Conservation (phyloP, 1,139 yeast species). For the Protomyces gravidus region DNA sequence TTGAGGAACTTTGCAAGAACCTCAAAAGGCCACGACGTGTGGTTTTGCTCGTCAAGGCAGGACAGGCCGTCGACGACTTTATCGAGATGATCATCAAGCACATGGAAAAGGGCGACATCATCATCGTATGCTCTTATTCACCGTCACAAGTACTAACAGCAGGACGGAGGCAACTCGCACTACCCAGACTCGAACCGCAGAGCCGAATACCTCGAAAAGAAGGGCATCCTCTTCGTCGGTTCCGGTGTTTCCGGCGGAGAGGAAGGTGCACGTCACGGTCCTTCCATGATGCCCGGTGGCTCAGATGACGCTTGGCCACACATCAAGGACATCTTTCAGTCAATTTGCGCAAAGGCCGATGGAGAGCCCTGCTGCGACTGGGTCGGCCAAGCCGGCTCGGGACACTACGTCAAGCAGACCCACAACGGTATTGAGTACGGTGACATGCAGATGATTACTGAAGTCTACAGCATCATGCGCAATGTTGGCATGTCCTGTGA, state of each 20-base stretch:
- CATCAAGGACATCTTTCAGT: constrained; percentile 93
- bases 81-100: constrained; percentile 82
- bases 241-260: constrained; percentile 99
- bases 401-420: constrained; percentile 99
- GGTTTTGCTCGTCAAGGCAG: constrained; percentile 92
- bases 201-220: constrained; percentile 75
- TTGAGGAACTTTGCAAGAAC: constrained; percentile 80
- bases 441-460: constrained; percentile 98
- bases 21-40: constrained; percentile 97
- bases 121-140: constrained; percentile 47
- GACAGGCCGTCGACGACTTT: constrained; percentile 88
- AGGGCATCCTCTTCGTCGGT: constrained; percentile 92
- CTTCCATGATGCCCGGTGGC: constrained; percentile 99
- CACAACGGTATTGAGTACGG: constrained; percentile 99
- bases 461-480: constrained; percentile 93
- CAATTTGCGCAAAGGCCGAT: constrained; percentile 90
- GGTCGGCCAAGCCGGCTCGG: constrained; percentile 99
- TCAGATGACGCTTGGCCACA: constrained; percentile 98
- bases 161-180: constrained; percentile 98
- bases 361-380: constrained; percentile 99
- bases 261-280: constrained; percentile 99
- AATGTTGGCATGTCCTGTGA: constrained; percentile 83
- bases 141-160: not conserved
- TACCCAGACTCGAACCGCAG: constrained; percentile 99
- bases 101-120: constrained; percentile 94